Evolutionary conservation across 257 asterid genomes (phyloP), one percentile per base, ranked within the genome.

Genomic region (Orobanche coerulescens): DNA sequence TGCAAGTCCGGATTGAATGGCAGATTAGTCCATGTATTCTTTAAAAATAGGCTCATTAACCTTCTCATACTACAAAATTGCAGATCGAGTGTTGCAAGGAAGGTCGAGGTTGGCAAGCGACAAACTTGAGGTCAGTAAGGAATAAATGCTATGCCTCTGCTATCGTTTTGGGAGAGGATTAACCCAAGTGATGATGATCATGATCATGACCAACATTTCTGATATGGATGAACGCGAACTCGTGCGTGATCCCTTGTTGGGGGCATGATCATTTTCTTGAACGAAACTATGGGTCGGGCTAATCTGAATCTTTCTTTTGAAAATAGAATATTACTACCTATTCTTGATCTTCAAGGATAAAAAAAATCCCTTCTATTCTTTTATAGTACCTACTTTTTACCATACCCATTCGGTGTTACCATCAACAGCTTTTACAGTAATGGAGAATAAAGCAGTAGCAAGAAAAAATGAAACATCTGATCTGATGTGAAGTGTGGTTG

Each of bases 21-120:
- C n/a, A n/a, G n/a, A n/a, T n/a, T n/a, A n/a, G n/a, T n/a, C n/a
- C n/a, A n/a, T n/a, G n/a, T n/a, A n/a, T n/a, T n/a, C n/a, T n/a
- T n/a, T n/a, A n/a, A n/a, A n/a, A n/a, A n/a, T n/a, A n/a, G n/a
- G n/a, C n/a, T n/a, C n/a, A n/a, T n/a, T n/a, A n/a, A n/a, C n/a
- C n/a, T 15, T 19, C 47, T 44, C 4, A 33, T n/a, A n/a, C 13
- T 44, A 22, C 26, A 22, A 16, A 44, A 51, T 43, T 74, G 47
- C 87, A 88, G 96, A 22, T 85, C 42, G 95, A 88, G 62, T 62
- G 75, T 52, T 88, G 80, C 78, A 62, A 70, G 69, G 92, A 87
- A 16, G 96, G 82, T 47, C 61, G 69, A 65, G 89, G 89, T 11
- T 85, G 96, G 95, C 60, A 73, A 24, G 57, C 14, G 24, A 71